Evolutionary conservation across 2,329 filamentous ascomycete species (phyloP).

Genomic region (Elsinoe batatas): DNA sequence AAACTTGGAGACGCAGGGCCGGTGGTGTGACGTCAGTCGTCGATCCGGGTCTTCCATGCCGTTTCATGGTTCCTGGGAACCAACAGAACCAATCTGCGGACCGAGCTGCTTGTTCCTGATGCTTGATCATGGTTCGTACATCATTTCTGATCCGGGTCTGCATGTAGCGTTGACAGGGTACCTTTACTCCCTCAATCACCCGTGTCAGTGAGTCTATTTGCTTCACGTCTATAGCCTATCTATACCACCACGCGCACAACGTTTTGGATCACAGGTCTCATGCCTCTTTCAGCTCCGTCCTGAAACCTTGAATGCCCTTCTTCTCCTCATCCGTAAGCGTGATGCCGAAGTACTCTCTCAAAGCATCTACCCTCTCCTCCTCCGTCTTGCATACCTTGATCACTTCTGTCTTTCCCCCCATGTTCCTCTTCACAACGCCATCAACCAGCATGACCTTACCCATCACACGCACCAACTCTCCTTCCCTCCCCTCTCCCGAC

Average conservation of each 20-base stretch:
- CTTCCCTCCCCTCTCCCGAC: neutral
- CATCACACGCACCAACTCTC: slow-evolving; percentile 12
- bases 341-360: slow-evolving; percentile 38
- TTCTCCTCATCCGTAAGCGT: slow-evolving; percentile 29
- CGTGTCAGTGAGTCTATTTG: too few relatives aligned
- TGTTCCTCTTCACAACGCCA: slow-evolving; percentile 36
- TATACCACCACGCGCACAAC: neutral
- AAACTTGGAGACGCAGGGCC: neutral
- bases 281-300: neutral
- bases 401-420: slow-evolving; percentile 35
- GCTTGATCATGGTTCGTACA: too few relatives aligned
- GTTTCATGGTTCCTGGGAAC: too few relatives aligned
- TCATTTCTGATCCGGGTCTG: too few relatives aligned
- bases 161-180: too few relatives aligned
- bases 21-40: neutral
- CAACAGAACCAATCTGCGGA: too few relatives aligned
- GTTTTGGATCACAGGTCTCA: neutral
- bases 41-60: neutral
- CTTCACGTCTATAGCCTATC: neutral
- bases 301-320: slow-evolving; percentile 25
- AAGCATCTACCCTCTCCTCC: slow-evolving; percentile 31
- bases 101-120: too few relatives aligned
- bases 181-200: too few relatives aligned
- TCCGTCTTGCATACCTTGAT: slow-evolving; percentile 34
- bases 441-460: slow-evolving; percentile 35